These are phyloP conservation scores for Monilinia laxa DNA, from an alignment of 2,329 filamentous ascomycete species.

Conservation along the genomic window DNA sequence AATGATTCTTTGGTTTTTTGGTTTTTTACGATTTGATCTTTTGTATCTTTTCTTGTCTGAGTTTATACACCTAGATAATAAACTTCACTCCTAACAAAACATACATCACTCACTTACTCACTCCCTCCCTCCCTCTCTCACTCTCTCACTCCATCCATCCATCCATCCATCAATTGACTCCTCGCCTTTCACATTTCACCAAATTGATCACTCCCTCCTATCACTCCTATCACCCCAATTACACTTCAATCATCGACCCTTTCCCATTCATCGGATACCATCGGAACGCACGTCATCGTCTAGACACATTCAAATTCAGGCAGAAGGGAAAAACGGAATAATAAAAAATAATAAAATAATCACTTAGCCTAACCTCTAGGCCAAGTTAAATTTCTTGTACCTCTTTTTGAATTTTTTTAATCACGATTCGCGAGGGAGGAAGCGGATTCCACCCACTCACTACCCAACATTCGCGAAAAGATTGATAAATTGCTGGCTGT, in stretches of 20 bases:
- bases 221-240: too few relatives aligned
- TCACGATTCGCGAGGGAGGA: constrained; percentile 36
- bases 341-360: background rate
- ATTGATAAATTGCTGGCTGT: constrained; percentile 33
- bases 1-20: too few relatives aligned
- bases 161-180: background rate
- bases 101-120: background rate
- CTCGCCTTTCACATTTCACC: too few relatives aligned
- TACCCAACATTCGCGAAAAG: constrained; percentile 35
- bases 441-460: constrained; percentile 35
- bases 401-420: background rate
- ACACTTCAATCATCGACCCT: background rate
- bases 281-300: background rate
- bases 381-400: too few relatives aligned
- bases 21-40: too few relatives aligned
- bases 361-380: background rate
- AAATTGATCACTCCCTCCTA: background rate
- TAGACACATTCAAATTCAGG: too few relatives aligned
- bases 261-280: background rate
- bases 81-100: too few relatives aligned
- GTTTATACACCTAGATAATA: too few relatives aligned
- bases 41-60: too few relatives aligned
- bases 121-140: background rate
- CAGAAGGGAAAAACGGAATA: too few relatives aligned
- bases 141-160: background rate